These are phyloP conservation scores for Pichia sp. DNA, from an alignment of 1,139 yeast species.

Conservation along the genomic window DNA sequence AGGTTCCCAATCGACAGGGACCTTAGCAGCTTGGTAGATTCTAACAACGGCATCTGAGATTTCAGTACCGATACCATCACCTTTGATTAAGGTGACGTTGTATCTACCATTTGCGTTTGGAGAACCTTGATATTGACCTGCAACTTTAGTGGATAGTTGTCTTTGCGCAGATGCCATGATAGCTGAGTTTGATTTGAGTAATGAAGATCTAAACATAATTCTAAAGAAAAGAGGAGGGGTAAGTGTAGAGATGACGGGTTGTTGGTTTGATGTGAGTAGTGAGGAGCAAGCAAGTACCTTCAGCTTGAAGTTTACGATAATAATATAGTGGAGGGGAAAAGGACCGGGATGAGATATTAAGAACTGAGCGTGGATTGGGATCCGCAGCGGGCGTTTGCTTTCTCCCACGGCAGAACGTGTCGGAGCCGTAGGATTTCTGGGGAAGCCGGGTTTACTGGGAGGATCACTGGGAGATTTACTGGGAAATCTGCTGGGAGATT, in stretches of 20 bases:
- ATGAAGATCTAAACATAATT: constrained; percentile 19
- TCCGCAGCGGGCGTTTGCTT: no score
- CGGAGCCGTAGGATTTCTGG: neutral
- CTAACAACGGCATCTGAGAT: constrained; percentile 89
- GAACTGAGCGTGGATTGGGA: no score
- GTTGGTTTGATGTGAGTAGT: no score
- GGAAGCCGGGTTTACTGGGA: neutral
- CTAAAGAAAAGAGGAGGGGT: neutral
- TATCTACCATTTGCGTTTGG: constrained; percentile 67
- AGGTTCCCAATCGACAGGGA: constrained; percentile 95
- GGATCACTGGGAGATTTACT: no score
- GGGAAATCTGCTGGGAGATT: no score
- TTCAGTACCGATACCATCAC: constrained; percentile 97
- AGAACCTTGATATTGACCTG: constrained; percentile 52
- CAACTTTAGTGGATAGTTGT: constrained; percentile 36
- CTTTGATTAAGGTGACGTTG: constrained; percentile 93
- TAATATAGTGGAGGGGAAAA: no score
- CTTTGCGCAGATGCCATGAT: constrained; percentile 22
- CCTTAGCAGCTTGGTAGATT: constrained; percentile 86
- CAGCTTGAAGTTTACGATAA: no score
- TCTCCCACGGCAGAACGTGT: neutral
- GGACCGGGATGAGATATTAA: no score
- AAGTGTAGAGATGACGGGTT: no score
- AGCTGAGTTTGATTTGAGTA: constrained; percentile 14
- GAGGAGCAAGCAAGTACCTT: no score